Evolutionary conservation across 306 rosid genomes (phyloP).

Genomic region (Crataegus laevigata): DNA sequence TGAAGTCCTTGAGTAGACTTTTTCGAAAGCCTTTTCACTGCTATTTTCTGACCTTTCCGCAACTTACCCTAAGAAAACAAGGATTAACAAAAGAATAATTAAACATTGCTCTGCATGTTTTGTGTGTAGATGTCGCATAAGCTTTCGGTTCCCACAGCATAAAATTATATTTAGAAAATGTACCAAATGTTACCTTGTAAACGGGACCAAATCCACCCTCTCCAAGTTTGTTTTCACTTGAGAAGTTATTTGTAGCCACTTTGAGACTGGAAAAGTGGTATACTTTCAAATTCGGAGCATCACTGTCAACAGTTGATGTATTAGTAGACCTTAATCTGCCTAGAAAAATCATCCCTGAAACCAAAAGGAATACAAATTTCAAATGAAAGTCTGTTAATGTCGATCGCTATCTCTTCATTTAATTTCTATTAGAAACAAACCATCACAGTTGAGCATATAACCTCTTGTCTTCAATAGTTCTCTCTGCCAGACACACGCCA

Average conservation of each 20-base stretch:
- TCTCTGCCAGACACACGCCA: conserved; percentile 8
- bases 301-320: background rate
- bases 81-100: background rate
- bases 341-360: background rate
- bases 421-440: background rate
- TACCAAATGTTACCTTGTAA: conserved; percentile 17
- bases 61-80: conserved; percentile 14
- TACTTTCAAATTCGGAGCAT: conserved; percentile 14
- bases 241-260: conserved; percentile 28
- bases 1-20: conserved; percentile 37
- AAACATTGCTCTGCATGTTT: no score
- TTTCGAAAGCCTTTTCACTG: conserved; percentile 42
- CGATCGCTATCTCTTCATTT: no score
- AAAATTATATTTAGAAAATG: background rate
- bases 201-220: conserved; percentile 37
- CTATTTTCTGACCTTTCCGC: conserved; percentile 26
- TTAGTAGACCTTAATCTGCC: background rate
- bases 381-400: background rate
- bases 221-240: conserved; percentile 26
- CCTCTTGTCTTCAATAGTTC: conserved; percentile 9
- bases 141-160: no score
- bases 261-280: conserved; percentile 16
- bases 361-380: background rate
- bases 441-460: background rate
- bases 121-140: no score